A percentile compares a stretch with the other conserved stretches of the same genome.
phyloP scores from a whole-genome alignment of 2,329 filamentous ascomycete genomes.

The Fusarium sp. region DNA sequence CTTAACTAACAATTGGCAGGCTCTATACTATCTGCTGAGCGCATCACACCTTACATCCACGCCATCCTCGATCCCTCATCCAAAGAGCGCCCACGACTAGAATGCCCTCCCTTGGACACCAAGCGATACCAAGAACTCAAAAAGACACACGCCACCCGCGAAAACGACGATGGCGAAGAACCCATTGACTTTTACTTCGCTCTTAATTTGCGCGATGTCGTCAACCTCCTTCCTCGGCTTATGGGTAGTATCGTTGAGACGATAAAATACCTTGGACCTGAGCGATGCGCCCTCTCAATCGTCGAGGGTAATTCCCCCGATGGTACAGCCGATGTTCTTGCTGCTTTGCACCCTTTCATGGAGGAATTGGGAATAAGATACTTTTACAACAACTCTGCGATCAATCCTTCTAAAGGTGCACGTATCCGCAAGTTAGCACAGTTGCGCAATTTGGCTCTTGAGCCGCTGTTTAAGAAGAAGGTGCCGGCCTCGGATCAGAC shows the following conservation, averaged over 20 bases:
- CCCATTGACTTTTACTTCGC: constrained; percentile 62
- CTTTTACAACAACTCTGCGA: constrained; percentile 55
- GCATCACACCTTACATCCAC: constrained; percentile 45
- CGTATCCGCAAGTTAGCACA: constrained; percentile 62
- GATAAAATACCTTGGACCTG: constrained; percentile 62
- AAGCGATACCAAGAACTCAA: constrained; percentile 44
- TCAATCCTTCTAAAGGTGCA: constrained; percentile 58
- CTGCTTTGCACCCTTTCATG: constrained; percentile 55
- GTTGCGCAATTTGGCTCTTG: constrained; percentile 65
- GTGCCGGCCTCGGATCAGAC: constrained; percentile 51
- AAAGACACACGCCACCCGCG: not conserved
- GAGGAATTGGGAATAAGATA: constrained; percentile 56
- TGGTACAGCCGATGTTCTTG: constrained; percentile 64
- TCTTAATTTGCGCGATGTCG: constrained; percentile 63
- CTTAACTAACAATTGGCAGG: constrained; percentile 45
- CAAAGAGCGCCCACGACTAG: constrained; percentile 42
- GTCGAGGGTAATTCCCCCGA: constrained; percentile 68
- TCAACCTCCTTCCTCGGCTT: constrained; percentile 61
- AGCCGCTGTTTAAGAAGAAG: constrained; percentile 55
- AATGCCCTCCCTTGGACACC: constrained; percentile 46
- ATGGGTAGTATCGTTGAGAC: constrained; percentile 64
- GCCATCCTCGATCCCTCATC: constrained; percentile 49
- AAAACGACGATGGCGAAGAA: not conserved
- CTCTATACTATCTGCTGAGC: constrained; percentile 44
- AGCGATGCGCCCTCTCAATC: constrained; percentile 65